Conservation (phyloP, 352 stramenopile genomes). For the Phytopythium helicoides region DNA sequence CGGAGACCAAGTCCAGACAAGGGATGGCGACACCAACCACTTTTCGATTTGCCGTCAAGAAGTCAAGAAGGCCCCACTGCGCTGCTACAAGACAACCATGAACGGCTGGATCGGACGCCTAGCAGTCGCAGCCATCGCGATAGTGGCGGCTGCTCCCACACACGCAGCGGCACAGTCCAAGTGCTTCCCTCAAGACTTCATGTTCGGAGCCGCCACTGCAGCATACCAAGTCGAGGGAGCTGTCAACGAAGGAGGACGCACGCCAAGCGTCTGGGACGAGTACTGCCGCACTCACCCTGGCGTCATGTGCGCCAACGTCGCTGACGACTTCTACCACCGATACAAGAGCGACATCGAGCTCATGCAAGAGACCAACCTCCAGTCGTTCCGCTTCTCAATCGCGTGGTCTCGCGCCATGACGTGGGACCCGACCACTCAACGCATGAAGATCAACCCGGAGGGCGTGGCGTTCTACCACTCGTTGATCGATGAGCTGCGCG, state of each 20-base stretch:
- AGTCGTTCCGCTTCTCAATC: constrained; percentile 95
- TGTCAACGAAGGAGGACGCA: constrained; percentile 19
- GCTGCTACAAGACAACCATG: no score
- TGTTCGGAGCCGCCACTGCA: constrained; percentile 23
- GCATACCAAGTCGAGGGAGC: constrained; percentile 17
- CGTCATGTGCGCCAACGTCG: constrained; percentile 73
- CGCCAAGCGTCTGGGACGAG: constrained; percentile 24
- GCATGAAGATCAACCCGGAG: no score
- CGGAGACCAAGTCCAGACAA: no score
- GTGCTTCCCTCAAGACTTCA: constrained; percentile 32
- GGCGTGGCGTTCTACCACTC: no score
- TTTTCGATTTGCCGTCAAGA: no score
- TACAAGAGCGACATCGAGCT: constrained; percentile 90
- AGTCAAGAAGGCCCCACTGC: no score
- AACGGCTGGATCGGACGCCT: no score
- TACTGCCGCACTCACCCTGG: constrained; percentile 26
- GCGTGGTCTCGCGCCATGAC: constrained; percentile 90
- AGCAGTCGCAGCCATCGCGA: no score
- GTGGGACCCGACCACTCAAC: no score
- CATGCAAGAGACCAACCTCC: constrained; percentile 89
- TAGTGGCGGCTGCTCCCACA: constrained; percentile 21
- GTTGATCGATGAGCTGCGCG: no score
- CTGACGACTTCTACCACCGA: constrained; percentile 92
- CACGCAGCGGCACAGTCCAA: constrained; percentile 33
- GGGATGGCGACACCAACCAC: no score